Percentiles rank a stretch among this genome's conserved stretches.
phyloP scores from a whole-genome alignment of 75 land plant genomes.

The Picea glauca region DNA sequence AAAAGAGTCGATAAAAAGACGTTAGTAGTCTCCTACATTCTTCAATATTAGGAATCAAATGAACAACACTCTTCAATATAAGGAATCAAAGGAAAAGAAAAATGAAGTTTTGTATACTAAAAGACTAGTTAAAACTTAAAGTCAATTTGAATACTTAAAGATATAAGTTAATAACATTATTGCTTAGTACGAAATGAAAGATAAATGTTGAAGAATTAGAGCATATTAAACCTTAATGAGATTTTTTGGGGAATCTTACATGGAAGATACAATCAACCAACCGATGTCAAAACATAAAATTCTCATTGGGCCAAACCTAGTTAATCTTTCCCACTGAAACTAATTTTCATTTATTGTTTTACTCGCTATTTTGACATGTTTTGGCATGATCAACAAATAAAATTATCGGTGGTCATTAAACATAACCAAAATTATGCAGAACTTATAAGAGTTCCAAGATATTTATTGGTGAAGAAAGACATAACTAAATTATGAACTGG shows the following conservation, averaged over 20 bases:
- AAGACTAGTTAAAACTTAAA: neutral
- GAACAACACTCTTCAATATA: neutral
- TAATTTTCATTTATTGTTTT: no score
- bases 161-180: neutral
- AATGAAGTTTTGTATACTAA: neutral
- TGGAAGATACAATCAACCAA: neutral
- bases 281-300: neutral
- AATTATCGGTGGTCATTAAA: no score
- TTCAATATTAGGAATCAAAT: neutral
- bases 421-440: no score
- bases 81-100: neutral
- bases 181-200: neutral
- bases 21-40: neutral
- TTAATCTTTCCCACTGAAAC: no score
- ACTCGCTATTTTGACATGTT: no score
- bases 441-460: no score
- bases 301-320: no score
- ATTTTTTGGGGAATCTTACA: neutral
- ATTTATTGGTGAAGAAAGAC: no score
- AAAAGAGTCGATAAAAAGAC: neutral
- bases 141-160: neutral
- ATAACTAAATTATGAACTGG: no score
- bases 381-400: no score
- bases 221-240: neutral
- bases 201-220: neutral